Evolutionary conservation across 1,139 yeast genomes (phyloP).

Genomic region (Pichia sorboxylosa): DNA sequence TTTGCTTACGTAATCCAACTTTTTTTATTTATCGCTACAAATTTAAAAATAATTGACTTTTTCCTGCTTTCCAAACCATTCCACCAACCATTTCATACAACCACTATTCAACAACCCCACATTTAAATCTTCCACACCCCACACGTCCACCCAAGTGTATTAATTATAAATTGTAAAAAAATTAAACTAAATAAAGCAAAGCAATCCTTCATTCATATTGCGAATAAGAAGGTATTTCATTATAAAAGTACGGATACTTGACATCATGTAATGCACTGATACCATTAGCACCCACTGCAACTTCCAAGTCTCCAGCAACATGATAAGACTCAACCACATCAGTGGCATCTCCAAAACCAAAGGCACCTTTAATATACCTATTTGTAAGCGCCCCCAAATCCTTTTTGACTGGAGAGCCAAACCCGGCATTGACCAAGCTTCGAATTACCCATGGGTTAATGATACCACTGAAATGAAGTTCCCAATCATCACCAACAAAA

Average conservation of each 20-base stretch:
- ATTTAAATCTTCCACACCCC: no score
- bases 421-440: conserved; percentile 59
- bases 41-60: no score
- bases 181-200: background rate
- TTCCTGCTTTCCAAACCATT: no score
- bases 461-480: conserved; percentile 79
- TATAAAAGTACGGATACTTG: conserved; percentile 74
- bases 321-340: conserved; percentile 6
- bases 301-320: conserved; percentile 10
- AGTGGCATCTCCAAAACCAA: conserved; percentile 36
- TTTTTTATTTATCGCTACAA: no score
- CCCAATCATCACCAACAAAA: conserved; percentile 75
- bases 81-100: no score
- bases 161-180: no score
- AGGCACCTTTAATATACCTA: conserved; percentile 24
- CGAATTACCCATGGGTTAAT: conserved; percentile 79
- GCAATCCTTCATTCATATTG: conserved; percentile 15
- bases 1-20: no score
- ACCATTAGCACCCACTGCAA: conserved; percentile 31
- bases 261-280: conserved; percentile 41
- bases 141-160: no score
- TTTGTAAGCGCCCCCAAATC: no score
- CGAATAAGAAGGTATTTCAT: conserved; percentile 62
- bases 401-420: background rate
- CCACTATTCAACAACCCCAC: no score